Base-by-base conservation (phyloP, 805 yeast genomes). In the Candida montana region DNA sequence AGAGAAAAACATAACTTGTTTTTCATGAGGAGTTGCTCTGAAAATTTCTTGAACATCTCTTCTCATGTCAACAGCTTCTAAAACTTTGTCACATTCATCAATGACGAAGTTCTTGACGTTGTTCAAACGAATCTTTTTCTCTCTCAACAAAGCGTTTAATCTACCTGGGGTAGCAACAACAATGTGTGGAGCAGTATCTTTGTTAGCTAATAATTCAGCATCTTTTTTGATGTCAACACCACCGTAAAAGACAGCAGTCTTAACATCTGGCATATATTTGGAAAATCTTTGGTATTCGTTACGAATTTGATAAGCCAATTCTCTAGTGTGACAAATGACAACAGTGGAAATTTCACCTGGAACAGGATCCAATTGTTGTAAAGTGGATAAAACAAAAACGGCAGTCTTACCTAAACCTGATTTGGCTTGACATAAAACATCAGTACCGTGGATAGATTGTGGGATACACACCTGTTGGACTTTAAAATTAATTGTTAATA, bases 331-430 rank as follows among this genome's bases (percentile, higher is more conserved):
- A 72, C 98, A 93, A 54, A 91, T 80, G 36, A 91, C 98, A 59
- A 93, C 74, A 42, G 95, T 91, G 41, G 96, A 79, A 50, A 93
- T 84, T 68, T 91, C 98, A 60, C 98, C 99, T 47, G 95, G 88
- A 53, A 91, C 88, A 35, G 99, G 98, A 61, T 93, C 98, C 60
- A 91, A 75, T 71, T 91, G 97, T 70, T 91, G 98, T 62, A 91
- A 76, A 48, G 99, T 91, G 20, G 96, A 86, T 58, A 91, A 75
- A 46, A 91, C 98, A 57, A 91, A 91, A 43, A 91, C 98, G 35
- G 99, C 99, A 46, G 99, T 91, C 68, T 91, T 91, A 81, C 99
- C 99, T 55, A 93, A 76, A 84, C 99, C 99, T 35, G 99, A 93
- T 74, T 93, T 91, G 67, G 99, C 99, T 75, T 91, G 99, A 73